A percentile compares a stretch with the other conserved stretches of the same genome.
These are phyloP conservation scores for Aspergillus carlsbadensis DNA, from an alignment of 495 filamentous ascomycete genomes.

Conservation along the genomic window DNA sequence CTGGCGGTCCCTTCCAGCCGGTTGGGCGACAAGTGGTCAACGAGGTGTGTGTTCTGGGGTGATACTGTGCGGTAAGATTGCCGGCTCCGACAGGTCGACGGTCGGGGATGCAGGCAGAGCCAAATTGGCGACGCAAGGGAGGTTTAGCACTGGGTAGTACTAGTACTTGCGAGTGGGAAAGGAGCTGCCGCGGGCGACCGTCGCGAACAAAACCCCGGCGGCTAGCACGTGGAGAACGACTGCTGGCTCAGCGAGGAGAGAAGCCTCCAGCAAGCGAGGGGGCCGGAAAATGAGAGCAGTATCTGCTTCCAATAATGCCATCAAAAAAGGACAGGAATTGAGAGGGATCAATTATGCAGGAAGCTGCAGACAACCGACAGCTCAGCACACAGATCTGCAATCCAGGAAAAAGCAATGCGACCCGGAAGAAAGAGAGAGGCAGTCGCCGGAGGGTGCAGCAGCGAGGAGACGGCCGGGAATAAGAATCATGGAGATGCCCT, in stretches of 20 bases:
- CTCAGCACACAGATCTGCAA: constrained; percentile 27
- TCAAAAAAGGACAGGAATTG: neutral
- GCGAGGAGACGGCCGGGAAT: neutral
- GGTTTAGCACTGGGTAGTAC: constrained; percentile 1
- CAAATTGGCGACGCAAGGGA: constrained; percentile 26
- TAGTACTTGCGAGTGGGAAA: constrained; percentile 3
- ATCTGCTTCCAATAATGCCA: too few relatives aligned
- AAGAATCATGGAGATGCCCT: neutral
- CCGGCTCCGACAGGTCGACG: constrained; percentile 16
- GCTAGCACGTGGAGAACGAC: constrained; percentile 29
- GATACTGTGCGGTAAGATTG: constrained; percentile 25
- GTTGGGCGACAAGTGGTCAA: constrained; percentile 11
- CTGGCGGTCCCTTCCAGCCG: constrained; percentile 22
- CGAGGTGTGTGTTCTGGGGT: constrained; percentile 9
- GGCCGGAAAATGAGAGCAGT: neutral
- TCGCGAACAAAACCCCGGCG: constrained; percentile 17
- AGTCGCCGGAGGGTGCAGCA: neutral
- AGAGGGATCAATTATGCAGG: constrained; percentile 17
- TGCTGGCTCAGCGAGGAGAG: constrained; percentile 16
- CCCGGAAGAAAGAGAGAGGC: constrained; percentile 3
- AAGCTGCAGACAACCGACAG: constrained; percentile 25
- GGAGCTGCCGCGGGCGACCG: constrained; percentile 22
- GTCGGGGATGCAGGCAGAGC: constrained; percentile 24
- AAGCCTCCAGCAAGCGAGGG: constrained; percentile 3
- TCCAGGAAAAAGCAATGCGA: constrained; percentile 15